phyloP scores from a whole-genome alignment of 257 asterid species.

The Pogostemon cablin region DNA sequence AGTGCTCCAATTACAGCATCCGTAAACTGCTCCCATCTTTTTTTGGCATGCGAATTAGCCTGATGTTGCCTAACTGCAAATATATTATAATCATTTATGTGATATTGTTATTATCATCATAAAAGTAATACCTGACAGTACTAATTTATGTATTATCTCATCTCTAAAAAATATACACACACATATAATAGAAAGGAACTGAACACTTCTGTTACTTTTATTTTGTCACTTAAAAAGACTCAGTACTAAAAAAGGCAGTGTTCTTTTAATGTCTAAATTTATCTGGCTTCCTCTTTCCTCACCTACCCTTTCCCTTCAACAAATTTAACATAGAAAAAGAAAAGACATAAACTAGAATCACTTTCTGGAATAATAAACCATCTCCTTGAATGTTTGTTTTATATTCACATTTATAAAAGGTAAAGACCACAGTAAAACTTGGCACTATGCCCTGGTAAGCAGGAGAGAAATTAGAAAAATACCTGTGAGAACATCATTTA shows the following conservation, averaged over 20 bases:
- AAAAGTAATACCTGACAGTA: neutral
- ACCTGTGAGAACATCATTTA: too few relatives aligned
- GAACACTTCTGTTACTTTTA: neutral
- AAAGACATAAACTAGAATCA: too few relatives aligned
- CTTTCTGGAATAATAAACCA: too few relatives aligned
- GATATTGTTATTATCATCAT: constrained; percentile 15
- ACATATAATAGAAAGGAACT: neutral
- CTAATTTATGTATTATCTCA: neutral
- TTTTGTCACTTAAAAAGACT: neutral
- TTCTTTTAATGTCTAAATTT: neutral
- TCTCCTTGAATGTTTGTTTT: too few relatives aligned
- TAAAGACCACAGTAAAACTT: too few relatives aligned
- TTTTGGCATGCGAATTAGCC: constrained; percentile 94
- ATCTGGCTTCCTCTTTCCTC: neutral
- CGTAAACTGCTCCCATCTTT: constrained; percentile 98
- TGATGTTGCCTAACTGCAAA: constrained; percentile 81
- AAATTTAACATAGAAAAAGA: too few relatives aligned
- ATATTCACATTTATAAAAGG: too few relatives aligned
- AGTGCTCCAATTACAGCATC: constrained; percentile 86
- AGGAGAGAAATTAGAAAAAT: too few relatives aligned
- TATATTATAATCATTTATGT: constrained; percentile 16
- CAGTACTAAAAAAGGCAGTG: neutral
- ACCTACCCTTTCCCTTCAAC: neutral
- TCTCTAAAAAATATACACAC: neutral
- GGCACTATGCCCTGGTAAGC: too few relatives aligned